These are phyloP conservation scores for Acacia pycnantha DNA, from an alignment of 331 rosid species.

Conservation along the genomic window DNA sequence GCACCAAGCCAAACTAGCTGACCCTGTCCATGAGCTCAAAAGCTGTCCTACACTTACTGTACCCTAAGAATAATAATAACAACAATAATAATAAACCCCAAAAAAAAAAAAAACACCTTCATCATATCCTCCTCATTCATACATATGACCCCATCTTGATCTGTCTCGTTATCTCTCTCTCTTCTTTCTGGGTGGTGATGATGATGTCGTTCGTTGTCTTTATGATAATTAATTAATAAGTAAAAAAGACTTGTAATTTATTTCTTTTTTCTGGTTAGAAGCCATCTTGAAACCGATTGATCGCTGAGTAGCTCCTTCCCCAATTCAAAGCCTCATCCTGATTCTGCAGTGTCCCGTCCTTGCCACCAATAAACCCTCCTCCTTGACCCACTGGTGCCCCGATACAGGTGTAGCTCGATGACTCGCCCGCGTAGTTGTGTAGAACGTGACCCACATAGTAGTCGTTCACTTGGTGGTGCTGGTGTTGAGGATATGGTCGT, in stretches of 20 bases:
- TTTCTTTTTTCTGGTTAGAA: conserved; percentile 36
- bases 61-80: not conserved
- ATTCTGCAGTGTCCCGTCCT: conserved; percentile 51
- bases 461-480: conserved; percentile 56
- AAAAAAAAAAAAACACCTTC: conserved; percentile 10
- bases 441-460: conserved; percentile 83
- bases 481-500: not conserved
- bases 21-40: conserved; percentile 67
- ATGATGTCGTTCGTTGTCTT: conserved; percentile 41
- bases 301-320: conserved; percentile 60
- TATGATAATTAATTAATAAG: conserved; percentile 18
- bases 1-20: conserved; percentile 86
- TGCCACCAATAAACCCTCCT: conserved; percentile 40
- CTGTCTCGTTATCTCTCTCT: conserved; percentile 51
- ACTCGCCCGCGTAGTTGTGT: conserved; percentile 17
- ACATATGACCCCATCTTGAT: conserved; percentile 48
- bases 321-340: conserved; percentile 49
- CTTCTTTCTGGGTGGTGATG: not conserved
- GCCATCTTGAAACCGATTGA: conserved; percentile 92
- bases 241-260: conserved; percentile 16
- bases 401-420: conserved; percentile 63
- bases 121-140: conserved; percentile 21
- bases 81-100: conserved; percentile 15
- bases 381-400: conserved; percentile 90
- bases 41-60: conserved; percentile 53